Evolutionary conservation across 768 basidiomycete genomes (phyloP).

Genomic region (Mycena rebaudengoi): DNA sequence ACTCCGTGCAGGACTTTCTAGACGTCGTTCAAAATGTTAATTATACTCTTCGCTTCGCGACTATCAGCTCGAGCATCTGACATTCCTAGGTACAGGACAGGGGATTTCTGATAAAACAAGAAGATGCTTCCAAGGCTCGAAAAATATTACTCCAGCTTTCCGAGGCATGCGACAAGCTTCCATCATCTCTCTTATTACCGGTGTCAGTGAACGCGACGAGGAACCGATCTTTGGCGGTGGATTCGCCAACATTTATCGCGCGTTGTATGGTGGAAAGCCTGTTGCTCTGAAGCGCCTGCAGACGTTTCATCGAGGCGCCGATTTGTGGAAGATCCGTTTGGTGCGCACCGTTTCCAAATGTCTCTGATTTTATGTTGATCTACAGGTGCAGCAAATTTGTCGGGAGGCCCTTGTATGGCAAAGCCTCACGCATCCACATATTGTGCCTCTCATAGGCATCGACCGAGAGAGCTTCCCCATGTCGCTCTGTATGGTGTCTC

Average conservation of each 20-base stretch:
- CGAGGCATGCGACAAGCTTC: slow-evolving; percentile 10
- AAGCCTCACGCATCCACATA: slow-evolving; percentile 35
- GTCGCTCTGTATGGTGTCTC: slow-evolving; percentile 38
- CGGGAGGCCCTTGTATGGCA: slow-evolving; percentile 40
- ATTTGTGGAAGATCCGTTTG: neutral
- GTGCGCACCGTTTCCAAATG: too few species aligned
- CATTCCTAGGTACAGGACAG: neutral
- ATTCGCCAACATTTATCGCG: slow-evolving; percentile 30
- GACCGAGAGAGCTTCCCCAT: slow-evolving; percentile 32
- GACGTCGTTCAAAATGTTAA: neutral
- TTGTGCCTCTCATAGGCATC: slow-evolving; percentile 41
- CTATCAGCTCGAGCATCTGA: neutral
- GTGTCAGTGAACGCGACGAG: slow-evolving; percentile 7
- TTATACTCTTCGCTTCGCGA: neutral
- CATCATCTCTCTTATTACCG: slow-evolving; percentile 24
- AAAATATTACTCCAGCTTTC: slow-evolving; percentile 20
- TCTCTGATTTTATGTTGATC: neutral
- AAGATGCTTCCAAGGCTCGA: slow-evolving; percentile 3
- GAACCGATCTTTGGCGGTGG: slow-evolving; percentile 19
- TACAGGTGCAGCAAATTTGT: slow-evolving; percentile 30
- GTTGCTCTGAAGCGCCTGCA: neutral
- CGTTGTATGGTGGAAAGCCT: neutral
- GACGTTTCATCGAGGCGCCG: neutral
- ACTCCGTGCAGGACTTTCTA: neutral
- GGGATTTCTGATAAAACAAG: neutral